These are phyloP conservation scores for Tetrapisispora pingtungensis DNA, from an alignment of 805 yeast species.

Conservation along the genomic window DNA sequence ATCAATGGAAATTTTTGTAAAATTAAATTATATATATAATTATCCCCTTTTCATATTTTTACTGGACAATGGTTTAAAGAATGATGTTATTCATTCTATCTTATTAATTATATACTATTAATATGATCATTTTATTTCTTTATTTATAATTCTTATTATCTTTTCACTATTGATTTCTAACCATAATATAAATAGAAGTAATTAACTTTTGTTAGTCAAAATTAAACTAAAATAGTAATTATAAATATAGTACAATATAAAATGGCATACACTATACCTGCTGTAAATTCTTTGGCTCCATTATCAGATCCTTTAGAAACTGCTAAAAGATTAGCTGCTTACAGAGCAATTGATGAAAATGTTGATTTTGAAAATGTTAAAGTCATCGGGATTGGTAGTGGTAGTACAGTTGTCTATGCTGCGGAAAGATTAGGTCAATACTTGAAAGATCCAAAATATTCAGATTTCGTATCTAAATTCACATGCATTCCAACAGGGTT, in stretches of 20 bases:
- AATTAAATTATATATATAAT: too few species aligned
- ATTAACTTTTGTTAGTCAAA: too few species aligned
- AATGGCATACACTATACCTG: conserved; percentile 3
- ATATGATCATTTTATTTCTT: too few species aligned
- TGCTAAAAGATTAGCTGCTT: conserved; percentile 88
- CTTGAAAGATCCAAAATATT: conserved; percentile 33
- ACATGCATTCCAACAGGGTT: conserved; percentile 94
- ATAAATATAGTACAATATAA: not conserved
- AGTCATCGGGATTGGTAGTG: conserved; percentile 91
- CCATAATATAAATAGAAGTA: too few species aligned
- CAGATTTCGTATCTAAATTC: conserved; percentile 31
- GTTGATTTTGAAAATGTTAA: conserved; percentile 45
- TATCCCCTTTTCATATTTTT: too few species aligned
- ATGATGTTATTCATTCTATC: too few species aligned
- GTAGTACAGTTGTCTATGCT: conserved; percentile 93
- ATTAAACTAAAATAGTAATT: too few species aligned
- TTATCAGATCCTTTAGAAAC: conserved; percentile 45
- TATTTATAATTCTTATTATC: too few species aligned
- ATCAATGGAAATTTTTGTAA: too few species aligned
- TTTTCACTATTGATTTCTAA: too few species aligned
- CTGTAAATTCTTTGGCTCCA: conserved; percentile 6
- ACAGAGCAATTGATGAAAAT: conserved; percentile 76
- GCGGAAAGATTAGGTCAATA: conserved; percentile 78
- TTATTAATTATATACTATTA: too few species aligned
- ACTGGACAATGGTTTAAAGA: too few species aligned